phyloP scores from a whole-genome alignment of 2,329 filamentous ascomycete species.

The Coccinonectria pachysandricola region DNA sequence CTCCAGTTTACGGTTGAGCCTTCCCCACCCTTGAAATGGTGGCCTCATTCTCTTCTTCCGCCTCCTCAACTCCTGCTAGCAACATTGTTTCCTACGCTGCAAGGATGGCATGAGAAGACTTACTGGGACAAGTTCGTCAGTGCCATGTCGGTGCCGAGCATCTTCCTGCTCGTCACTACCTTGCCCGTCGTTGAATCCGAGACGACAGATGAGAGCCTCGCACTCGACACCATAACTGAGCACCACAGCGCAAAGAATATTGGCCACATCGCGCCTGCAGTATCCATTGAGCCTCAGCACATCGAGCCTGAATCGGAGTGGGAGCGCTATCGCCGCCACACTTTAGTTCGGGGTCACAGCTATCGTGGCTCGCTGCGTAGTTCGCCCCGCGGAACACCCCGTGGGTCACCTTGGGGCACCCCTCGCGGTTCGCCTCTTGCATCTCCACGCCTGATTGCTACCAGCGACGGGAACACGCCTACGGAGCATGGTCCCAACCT shows the following conservation, averaged over 20 bases:
- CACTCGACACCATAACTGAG: constrained; percentile 21
- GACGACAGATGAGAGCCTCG: constrained; percentile 34
- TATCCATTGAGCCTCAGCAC: constrained; percentile 24
- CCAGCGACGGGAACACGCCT: constrained; percentile 13
- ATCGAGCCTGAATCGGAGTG: constrained; percentile 43
- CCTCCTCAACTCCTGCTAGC: constrained; percentile 59
- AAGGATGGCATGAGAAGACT: constrained; percentile 71
- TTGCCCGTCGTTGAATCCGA: constrained; percentile 78
- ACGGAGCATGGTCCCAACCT: constrained; percentile 6
- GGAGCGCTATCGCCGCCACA: constrained; percentile 46
- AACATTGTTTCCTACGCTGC: constrained; percentile 80
- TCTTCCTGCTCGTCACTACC: constrained; percentile 82
- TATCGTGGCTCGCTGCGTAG: constrained; percentile 7
- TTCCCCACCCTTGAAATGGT: constrained; percentile 55
- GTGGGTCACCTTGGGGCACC: too few relatives aligned
- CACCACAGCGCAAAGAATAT: constrained; percentile 11
- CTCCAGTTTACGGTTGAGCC: constrained; percentile 28
- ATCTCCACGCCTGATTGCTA: constrained; percentile 10
- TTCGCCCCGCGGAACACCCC: constrained; percentile 10
- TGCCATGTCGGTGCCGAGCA: constrained; percentile 74
- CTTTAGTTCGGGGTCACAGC: constrained; percentile 22
- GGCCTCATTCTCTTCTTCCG: constrained; percentile 68
- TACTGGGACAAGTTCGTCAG: constrained; percentile 77
- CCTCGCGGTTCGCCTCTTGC: constrained; percentile 7
- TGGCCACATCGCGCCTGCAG: constrained; percentile 23